Evolutionary conservation across 768 basidiomycete species (phyloP).

Genomic region (Boletus sp.): DNA sequence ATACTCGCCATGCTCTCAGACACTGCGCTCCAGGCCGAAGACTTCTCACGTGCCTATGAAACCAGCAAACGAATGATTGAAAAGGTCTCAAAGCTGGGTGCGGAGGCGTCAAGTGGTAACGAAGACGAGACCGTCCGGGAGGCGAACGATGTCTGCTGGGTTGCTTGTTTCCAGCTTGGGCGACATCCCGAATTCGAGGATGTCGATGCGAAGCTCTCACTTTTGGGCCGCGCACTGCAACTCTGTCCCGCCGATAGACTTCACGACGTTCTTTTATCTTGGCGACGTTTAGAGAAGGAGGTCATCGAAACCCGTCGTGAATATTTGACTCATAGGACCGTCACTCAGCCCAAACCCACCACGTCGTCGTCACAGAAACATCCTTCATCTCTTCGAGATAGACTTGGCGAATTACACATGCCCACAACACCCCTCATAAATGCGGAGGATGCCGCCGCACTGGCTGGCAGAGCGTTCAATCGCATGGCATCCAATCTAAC

Average conservation of each 20-base stretch:
- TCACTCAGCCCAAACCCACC: slow-evolving; percentile 11
- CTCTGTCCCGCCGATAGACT: slow-evolving; percentile 82
- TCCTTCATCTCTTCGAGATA: slow-evolving; percentile 53
- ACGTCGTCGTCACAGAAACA: slow-evolving; percentile 31
- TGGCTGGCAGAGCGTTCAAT: slow-evolving; percentile 76
- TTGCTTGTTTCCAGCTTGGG: slow-evolving; percentile 84
- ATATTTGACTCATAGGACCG: slow-evolving; percentile 30
- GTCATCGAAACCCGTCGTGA: slow-evolving; percentile 52
- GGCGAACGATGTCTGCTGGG: slow-evolving; percentile 84
- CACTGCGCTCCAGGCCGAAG: slow-evolving; percentile 78
- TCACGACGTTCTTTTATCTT: slow-evolving; percentile 70
- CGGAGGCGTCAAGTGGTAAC: slow-evolving; percentile 23
- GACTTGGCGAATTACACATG: slow-evolving; percentile 66
- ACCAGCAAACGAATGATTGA: slow-evolving; percentile 70
- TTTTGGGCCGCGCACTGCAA: slow-evolving; percentile 80
- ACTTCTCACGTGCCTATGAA: slow-evolving; percentile 72
- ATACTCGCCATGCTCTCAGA: slow-evolving; percentile 88
- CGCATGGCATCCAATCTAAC: slow-evolving; percentile 74
- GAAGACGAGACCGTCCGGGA: slow-evolving; percentile 48
- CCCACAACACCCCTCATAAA: slow-evolving; percentile 64
- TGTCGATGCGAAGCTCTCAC: slow-evolving; percentile 56
- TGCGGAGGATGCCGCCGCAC: slow-evolving; percentile 75
- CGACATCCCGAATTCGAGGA: slow-evolving; percentile 76
- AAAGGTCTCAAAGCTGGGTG: slow-evolving; percentile 49
- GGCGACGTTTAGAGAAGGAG: slow-evolving; percentile 72